A percentile compares a stretch with the other conserved stretches of the same genome.
Conservation (phyloP, 1,139 yeast genomes). For the Blastobotrys illinoisensis region DNA sequence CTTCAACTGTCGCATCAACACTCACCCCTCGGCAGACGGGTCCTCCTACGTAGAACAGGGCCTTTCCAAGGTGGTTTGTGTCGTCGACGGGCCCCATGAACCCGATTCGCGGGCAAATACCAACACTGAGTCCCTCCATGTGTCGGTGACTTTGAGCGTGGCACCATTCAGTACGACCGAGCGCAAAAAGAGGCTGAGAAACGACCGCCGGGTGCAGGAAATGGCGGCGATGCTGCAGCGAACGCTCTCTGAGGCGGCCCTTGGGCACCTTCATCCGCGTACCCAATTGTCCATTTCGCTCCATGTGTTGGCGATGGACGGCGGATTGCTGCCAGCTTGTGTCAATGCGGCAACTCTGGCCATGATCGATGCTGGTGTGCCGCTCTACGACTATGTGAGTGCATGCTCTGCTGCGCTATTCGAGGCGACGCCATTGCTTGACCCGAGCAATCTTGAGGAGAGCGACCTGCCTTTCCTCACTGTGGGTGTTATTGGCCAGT, state of each 20-base stretch:
- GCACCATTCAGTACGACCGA: slow-evolving; percentile 81
- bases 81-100: slow-evolving; percentile 87
- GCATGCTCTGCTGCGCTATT: slow-evolving; percentile 76
- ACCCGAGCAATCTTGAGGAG: slow-evolving; percentile 78
- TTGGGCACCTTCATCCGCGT: slow-evolving; percentile 72
- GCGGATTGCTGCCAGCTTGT: slow-evolving; percentile 75
- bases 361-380: slow-evolving; percentile 88
- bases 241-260: slow-evolving; percentile 75
- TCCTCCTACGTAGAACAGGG: slow-evolving; percentile 92
- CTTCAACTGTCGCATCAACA: slow-evolving; percentile 73
- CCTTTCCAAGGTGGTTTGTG: slow-evolving; percentile 79
- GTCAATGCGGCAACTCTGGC: slow-evolving; percentile 89
- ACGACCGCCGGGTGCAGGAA: slow-evolving; percentile 58
- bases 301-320: slow-evolving; percentile 84
- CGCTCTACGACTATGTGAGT: slow-evolving; percentile 87
- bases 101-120: slow-evolving; percentile 47
- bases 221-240: slow-evolving; percentile 67
- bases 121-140: slow-evolving; percentile 44
- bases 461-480: slow-evolving; percentile 75
- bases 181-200: slow-evolving; percentile 52
- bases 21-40: slow-evolving; percentile 90
- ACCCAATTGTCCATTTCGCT: slow-evolving; percentile 69
- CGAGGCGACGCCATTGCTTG: slow-evolving; percentile 68
- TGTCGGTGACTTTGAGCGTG: slow-evolving; percentile 61
- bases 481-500: slow-evolving; percentile 75